phyloP scores from a whole-genome alignment of 2,329 filamentous ascomycete species.

The Epichloe sibirici region DNA sequence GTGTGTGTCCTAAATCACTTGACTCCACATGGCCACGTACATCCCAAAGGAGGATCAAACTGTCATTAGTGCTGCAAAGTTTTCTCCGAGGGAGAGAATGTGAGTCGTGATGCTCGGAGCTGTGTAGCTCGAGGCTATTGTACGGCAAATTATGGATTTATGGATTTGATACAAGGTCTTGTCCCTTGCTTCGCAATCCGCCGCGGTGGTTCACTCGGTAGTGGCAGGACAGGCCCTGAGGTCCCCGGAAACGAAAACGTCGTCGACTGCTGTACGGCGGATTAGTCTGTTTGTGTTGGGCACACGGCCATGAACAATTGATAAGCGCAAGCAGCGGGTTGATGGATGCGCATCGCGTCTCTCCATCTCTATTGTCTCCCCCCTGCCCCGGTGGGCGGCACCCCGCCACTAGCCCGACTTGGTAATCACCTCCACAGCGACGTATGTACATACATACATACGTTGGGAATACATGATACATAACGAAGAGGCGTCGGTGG shows the following conservation, averaged over 20 bases:
- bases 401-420: slow-evolving; percentile 7
- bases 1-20: background rate
- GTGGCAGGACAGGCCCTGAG: background rate
- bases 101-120: background rate
- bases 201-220: background rate
- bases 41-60: background rate
- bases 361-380: slow-evolving; percentile 7
- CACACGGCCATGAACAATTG: slow-evolving; percentile 1
- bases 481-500: background rate
- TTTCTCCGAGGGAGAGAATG: slow-evolving; percentile 4
- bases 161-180: background rate
- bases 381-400: background rate
- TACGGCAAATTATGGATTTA: background rate
- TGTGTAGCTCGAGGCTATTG: background rate
- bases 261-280: background rate
- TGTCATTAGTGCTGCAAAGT: background rate
- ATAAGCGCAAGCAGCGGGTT: background rate
- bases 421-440: slow-evolving; percentile 1
- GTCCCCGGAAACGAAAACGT: background rate
- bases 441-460: background rate
- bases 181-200: background rate
- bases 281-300: background rate
- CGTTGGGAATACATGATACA: background rate
- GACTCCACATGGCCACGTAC: background rate
- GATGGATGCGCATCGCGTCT: background rate